Evolutionary conservation across 805 yeast genomes (phyloP).

Genomic region (Ogataea zsoltii): DNA sequence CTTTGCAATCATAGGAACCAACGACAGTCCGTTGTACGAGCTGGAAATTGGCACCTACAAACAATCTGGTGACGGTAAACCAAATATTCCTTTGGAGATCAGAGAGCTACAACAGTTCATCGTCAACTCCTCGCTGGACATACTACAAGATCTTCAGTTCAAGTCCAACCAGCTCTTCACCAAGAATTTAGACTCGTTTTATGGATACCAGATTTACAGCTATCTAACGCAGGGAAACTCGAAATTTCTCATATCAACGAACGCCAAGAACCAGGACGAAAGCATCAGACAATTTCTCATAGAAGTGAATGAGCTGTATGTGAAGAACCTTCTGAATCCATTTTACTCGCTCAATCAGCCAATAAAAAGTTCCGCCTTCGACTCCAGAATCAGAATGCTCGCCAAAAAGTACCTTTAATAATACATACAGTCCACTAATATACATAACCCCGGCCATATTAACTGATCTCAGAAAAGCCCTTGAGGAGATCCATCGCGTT

Average conservation of each 20-base stretch:
- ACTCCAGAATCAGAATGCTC: slow-evolving; percentile 64
- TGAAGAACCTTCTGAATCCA: slow-evolving; percentile 82
- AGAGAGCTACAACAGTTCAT: slow-evolving; percentile 85
- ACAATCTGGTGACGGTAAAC: slow-evolving; percentile 63
- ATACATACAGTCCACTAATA: slow-evolving; percentile 12
- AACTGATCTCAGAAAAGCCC: slow-evolving; percentile 31
- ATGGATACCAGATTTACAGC: slow-evolving; percentile 79
- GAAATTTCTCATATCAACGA: slow-evolving; percentile 74
- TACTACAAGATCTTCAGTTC: slow-evolving; percentile 92
- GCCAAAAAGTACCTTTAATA: slow-evolving; percentile 72
- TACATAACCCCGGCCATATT: slow-evolving; percentile 8
- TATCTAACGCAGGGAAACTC: slow-evolving; percentile 87
- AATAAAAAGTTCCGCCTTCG: slow-evolving; percentile 73
- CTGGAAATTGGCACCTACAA: slow-evolving; percentile 79
- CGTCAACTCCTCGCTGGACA: slow-evolving; percentile 83
- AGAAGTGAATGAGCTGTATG: slow-evolving; percentile 85
- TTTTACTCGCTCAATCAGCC: slow-evolving; percentile 79
- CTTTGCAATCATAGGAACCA: slow-evolving; percentile 83
- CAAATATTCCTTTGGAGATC: slow-evolving; percentile 66
- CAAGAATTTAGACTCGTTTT: slow-evolving; percentile 81
- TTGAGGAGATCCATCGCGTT: slow-evolving; percentile 36
- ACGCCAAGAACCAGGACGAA: slow-evolving; percentile 59
- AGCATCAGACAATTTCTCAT: slow-evolving; percentile 78
- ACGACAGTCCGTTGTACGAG: slow-evolving; percentile 85
- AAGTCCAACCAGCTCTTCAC: slow-evolving; percentile 61